A percentile compares a stretch with the other conserved stretches of the same genome.
Evolutionary conservation across 371 early-diverging fungal genomes (phyloP).

Genomic region (Rhizopus arrhizus): DNA sequence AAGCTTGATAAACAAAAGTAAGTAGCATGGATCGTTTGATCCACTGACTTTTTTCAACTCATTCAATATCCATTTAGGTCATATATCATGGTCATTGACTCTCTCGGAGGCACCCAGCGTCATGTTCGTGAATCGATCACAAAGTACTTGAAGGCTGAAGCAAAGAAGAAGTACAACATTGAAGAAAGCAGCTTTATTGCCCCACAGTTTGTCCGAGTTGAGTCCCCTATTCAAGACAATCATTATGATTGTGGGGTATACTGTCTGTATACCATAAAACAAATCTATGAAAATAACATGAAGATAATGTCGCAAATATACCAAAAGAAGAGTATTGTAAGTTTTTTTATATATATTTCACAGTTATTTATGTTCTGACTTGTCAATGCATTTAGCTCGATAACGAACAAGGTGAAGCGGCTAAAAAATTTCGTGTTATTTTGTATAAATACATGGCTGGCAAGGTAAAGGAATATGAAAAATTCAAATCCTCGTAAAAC

Average conservation of each 20-base stretch:
- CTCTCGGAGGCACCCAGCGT: slow-evolving; percentile 9
- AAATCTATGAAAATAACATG: slow-evolving; percentile 6
- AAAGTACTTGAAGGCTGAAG: slow-evolving; percentile 22
- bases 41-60: no score
- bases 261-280: slow-evolving; percentile 21
- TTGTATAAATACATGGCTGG: no score
- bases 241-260: slow-evolving; percentile 27
- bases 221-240: slow-evolving; percentile 26
- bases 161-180: slow-evolving; percentile 9
- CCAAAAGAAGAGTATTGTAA: neutral
- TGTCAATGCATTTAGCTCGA: neutral
- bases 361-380: no score
- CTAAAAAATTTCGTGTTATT: no score
- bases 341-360: neutral
- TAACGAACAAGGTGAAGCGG: no score
- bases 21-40: neutral
- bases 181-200: slow-evolving; percentile 7
- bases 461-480: no score
- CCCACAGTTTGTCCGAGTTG: slow-evolving; percentile 4
- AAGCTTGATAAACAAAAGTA: neutral
- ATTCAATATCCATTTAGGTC: slow-evolving; percentile 2
- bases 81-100: slow-evolving; percentile 21
- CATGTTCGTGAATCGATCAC: neutral
- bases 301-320: neutral
- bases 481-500: no score